These are phyloP conservation scores for Ustilago loliicola DNA, from an alignment of 1,284 basidiomycete genomes.

Conservation along the genomic window DNA sequence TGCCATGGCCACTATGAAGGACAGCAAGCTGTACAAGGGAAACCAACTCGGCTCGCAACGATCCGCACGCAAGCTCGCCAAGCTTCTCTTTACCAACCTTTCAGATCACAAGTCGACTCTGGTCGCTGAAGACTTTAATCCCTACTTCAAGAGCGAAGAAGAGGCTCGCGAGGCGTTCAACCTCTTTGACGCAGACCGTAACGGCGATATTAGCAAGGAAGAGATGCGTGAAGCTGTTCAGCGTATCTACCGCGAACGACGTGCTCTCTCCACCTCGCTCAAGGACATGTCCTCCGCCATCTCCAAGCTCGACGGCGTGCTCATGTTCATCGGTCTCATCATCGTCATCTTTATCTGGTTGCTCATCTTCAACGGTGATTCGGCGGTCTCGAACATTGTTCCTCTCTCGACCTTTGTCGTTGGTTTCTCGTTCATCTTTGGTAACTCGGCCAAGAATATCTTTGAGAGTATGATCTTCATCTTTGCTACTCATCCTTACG, in stretches of 20 bases:
- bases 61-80: slow-evolving; percentile 80
- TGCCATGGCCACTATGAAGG: slow-evolving; percentile 68
- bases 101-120: slow-evolving; percentile 59
- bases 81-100: slow-evolving; percentile 78
- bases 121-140: slow-evolving; percentile 75
- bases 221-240: slow-evolving; percentile 89
- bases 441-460: slow-evolving; percentile 83
- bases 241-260: slow-evolving; percentile 83
- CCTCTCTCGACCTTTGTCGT: slow-evolving; percentile 82
- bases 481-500: slow-evolving; percentile 75
- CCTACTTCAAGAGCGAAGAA: slow-evolving; percentile 80
- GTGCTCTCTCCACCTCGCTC: slow-evolving; percentile 79
- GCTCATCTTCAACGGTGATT: slow-evolving; percentile 80
- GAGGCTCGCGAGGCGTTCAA: slow-evolving; percentile 82
- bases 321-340: slow-evolving; percentile 77
- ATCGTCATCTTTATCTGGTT: slow-evolving; percentile 80
- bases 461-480: slow-evolving; percentile 80
- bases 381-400: slow-evolving; percentile 82
- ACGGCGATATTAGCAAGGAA: slow-evolving; percentile 82
- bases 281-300: slow-evolving; percentile 66
- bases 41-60: slow-evolving; percentile 73
- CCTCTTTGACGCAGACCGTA: slow-evolving; percentile 84
- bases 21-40: slow-evolving; percentile 64
- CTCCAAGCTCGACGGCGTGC: slow-evolving; percentile 67
- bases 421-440: slow-evolving; percentile 74